Base-by-base conservation (phyloP, 768 basidiomycete species). In the Suillus subalutaceus region DNA sequence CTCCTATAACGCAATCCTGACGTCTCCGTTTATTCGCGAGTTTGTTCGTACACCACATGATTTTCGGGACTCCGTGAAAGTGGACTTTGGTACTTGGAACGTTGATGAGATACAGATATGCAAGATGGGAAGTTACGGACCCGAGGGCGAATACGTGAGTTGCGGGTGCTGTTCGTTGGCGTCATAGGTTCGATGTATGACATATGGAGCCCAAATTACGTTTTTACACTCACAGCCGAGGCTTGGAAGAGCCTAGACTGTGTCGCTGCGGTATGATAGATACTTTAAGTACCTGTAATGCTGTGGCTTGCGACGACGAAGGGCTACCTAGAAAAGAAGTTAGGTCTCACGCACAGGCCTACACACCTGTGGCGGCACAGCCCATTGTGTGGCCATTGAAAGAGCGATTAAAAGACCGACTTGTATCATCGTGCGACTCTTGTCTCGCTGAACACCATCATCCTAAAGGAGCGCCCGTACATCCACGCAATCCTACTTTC, bases 71-170 rank as follows among this genome's bases (percentile, higher is more conserved):
- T 80, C 73, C 20, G 71, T 78, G 53, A 62, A 65, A 5, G 80
- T 87, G 30, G 69, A 85, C 43, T 79, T 91, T 26, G 90, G 90
- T 0, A 70, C 76, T 1, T 90, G 86, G 80, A 60, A 71, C 1
- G 83, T 90, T 9, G 73, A 81, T 40, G 85, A 87, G 68, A 75
- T 91, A 13, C 86, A 91, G 72, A 79, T 92, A 40, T 92, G 90
- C 78, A 79, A 82, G 53, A 90, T 92, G 90, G 89, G 90, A 0
- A 90, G 90, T 69, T 82, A 82, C 68, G 89, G 86, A 0, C 80
- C 79, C 0, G 82, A 88, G 66, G 88, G 86, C 16, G 88, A 86
- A 72, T 92, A 91, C 70, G 81, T 87, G 20, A 84, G 82, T 67
- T 82, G 78, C 58, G 76, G 76, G 1, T 69, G 72, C 4, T 60